Conservation (phyloP, 1,284 basidiomycete genomes). For the Sporisorium iseilematis-ciliati region DNA sequence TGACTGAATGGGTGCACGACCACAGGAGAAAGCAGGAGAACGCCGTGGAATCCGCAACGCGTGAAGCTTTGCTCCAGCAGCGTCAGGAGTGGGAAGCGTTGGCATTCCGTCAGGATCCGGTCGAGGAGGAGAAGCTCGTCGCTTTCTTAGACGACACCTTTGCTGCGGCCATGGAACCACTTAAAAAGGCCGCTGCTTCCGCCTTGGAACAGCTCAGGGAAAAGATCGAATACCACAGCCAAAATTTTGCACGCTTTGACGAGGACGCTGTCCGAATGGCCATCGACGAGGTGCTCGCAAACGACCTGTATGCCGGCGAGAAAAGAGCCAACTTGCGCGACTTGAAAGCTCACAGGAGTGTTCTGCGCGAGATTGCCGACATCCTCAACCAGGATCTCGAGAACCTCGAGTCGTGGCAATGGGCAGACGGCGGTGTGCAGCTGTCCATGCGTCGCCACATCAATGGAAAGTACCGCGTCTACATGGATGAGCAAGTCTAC, state of each 20-base stretch:
- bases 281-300: background rate
- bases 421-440: constrained; percentile 12
- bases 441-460: constrained; percentile 19
- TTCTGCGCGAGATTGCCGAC: constrained; percentile 12
- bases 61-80: too few relatives aligned
- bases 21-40: too few relatives aligned
- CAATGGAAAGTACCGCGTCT: constrained; percentile 25
- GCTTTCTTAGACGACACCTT: background rate
- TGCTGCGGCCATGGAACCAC: background rate
- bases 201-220: background rate
- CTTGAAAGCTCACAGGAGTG: constrained; percentile 4
- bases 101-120: too few relatives aligned
- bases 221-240: background rate
- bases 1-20: too few relatives aligned
- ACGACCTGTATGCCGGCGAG: constrained; percentile 1
- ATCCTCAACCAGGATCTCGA: constrained; percentile 13
- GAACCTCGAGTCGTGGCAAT: constrained; percentile 10
- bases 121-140: background rate
- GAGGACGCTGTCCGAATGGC: background rate
- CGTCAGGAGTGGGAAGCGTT: too few relatives aligned
- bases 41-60: too few relatives aligned
- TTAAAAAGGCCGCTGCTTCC: background rate
- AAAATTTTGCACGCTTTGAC: background rate
- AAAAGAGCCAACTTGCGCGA: constrained; percentile 6
- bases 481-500: constrained; percentile 22